Base-by-base conservation (phyloP, 495 filamentous ascomycete species). In the Talaromyces stipitatus region DNA sequence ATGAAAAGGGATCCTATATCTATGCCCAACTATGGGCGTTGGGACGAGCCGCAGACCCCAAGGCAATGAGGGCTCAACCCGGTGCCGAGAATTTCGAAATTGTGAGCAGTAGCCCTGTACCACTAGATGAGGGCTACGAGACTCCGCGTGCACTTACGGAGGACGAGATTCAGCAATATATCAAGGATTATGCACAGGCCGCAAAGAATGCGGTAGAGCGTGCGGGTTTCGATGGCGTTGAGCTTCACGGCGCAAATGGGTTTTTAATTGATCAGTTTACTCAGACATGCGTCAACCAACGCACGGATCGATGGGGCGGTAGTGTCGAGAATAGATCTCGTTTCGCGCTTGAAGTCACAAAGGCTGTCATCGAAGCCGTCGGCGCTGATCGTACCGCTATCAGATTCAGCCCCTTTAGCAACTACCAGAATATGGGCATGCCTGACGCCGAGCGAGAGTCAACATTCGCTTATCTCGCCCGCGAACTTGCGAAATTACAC, bases 211-310 rank as follows among this genome's bases (percentile, higher is more conserved):
- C 86, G 3, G 70, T 90, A 8, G n/a, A n/a, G n/a, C 72, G 70
- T 10, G 88, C 87, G 3, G 88, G 87, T 10, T 91, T 90, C 55
- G 88, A 90, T 61, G 87, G 85, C 27, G 85, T 91, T 4, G 88
- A 91, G 71, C 72, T 90, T 56, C 86, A 90, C 65, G 82, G 72
- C 36, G 85, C 85, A 3, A 90, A 91, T 59, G 88, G 87, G 9
- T 90, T 88, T 62, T 68, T 91, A 46, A 69, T 89, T 47, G 85
- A 91, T 63, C 88, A 91, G 69, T 91, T 91, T 66, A 72, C 69
- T 1, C 85, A 87, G 62, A 82, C 85, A 62, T 70, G 62, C 6
- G 69, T 62, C 58, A 91, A 91, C 70, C 62, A 74, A 63, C 79
- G 88, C 3, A 82, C 75, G 3, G 88, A 91, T 62, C 47, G 57